Evolutionary conservation across 495 filamentous ascomycete species (phyloP).

Genomic region (Hypoxylon crocopeplum): DNA sequence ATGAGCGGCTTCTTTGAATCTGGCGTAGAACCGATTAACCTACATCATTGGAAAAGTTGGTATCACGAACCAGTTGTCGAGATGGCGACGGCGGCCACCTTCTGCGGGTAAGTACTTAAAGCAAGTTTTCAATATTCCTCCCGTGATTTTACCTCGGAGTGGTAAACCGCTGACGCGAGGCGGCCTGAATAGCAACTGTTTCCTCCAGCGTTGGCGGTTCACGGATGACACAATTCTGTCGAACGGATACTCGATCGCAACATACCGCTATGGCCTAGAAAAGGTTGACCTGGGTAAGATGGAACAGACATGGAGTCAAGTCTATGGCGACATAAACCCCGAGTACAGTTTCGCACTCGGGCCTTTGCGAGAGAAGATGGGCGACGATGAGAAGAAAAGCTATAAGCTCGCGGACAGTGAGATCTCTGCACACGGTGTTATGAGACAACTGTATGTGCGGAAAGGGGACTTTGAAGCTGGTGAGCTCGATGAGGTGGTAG

Average conservation of each 20-base stretch:
- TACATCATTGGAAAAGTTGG: slow-evolving; percentile 69
- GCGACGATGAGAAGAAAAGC: slow-evolving; percentile 40
- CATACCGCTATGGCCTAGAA: slow-evolving; percentile 56
- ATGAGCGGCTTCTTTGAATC: slow-evolving; percentile 68
- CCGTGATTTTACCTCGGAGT: neutral
- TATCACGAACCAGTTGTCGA: slow-evolving; percentile 54
- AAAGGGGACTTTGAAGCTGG: neutral
- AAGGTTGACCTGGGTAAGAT: slow-evolving; percentile 58
- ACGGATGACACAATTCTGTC: slow-evolving; percentile 62
- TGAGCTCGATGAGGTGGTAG: slow-evolving; percentile 23
- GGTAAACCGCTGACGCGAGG: neutral
- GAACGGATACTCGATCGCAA: slow-evolving; percentile 65
- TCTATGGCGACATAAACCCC: slow-evolving; percentile 33
- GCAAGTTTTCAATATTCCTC: neutral
- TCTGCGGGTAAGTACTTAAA: slow-evolving; percentile 42
- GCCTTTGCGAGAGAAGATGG: slow-evolving; percentile 49
- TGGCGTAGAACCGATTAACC: slow-evolving; percentile 58
- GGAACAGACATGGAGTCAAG: slow-evolving; percentile 66
- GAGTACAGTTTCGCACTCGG: slow-evolving; percentile 57
- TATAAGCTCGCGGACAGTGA: slow-evolving; percentile 30
- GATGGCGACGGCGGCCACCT: slow-evolving; percentile 60
- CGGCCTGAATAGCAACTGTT: slow-evolving; percentile 54
- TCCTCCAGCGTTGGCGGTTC: slow-evolving; percentile 67
- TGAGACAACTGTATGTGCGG: slow-evolving; percentile 20
- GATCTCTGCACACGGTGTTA: neutral